Conservation (phyloP, 352 stramenopile species). For the Blastocystis sp. region DNA sequence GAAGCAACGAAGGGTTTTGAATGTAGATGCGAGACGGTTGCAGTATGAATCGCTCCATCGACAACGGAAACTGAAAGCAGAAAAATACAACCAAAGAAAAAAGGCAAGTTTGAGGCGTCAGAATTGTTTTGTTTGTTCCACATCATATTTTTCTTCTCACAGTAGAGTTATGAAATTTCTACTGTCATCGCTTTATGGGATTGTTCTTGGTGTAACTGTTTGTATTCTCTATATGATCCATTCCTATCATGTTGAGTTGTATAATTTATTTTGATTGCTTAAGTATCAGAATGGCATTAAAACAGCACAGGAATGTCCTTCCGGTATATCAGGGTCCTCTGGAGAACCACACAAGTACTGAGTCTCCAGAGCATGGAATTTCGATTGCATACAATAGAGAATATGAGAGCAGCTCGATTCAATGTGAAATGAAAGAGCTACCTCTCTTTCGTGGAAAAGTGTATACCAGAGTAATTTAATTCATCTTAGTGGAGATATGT, state of each 20-base stretch:
- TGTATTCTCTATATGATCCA: too few relatives aligned
- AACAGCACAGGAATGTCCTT: neutral
- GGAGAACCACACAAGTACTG: neutral
- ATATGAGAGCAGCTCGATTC: neutral
- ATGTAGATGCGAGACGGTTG: neutral
- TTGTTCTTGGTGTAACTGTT: too few relatives aligned
- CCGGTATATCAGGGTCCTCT: neutral
- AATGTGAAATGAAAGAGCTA: neutral
- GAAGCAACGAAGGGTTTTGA: neutral
- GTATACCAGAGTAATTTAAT: neutral
- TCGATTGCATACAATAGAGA: neutral
- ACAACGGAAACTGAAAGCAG: neutral
- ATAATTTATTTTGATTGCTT: neutral
- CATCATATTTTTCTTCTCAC: too few relatives aligned
- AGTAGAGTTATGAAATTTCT: too few relatives aligned
- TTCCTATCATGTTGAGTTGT: too few relatives aligned
- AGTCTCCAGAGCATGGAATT: neutral
- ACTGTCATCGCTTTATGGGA: too few relatives aligned
- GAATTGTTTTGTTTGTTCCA: neutral
- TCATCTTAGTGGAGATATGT: neutral
- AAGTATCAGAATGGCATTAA: neutral
- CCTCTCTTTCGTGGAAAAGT: neutral
- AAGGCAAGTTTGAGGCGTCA: neutral
- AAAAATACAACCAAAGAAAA: conserved; percentile 42
- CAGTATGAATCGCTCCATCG: neutral